Evolutionary conservation across 2,329 filamentous ascomycete genomes (phyloP), one percentile per base, ranked within the genome.

Genomic region (Rhynchosporium secalis): DNA sequence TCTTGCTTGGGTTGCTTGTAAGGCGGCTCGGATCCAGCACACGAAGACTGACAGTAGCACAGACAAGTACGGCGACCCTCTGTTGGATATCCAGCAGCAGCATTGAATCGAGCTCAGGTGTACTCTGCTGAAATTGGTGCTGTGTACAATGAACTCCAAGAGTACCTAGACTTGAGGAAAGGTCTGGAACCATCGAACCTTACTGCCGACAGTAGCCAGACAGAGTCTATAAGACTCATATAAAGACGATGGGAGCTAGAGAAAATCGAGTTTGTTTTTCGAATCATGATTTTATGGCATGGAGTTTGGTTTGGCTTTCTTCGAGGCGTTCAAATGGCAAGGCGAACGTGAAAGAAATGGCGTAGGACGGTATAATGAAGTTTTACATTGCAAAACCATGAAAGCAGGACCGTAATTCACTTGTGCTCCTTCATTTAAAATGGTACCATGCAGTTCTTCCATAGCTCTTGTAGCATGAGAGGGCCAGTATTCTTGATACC

Each of bases 41-140:
- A 43, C 38, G 26, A n/a, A 76, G 76, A 10, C 78, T 79, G 52
- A 51, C 36, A 15, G 4, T 40, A 15, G n/a, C n/a, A 46, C 56
- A 61, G 59, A 56, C 38, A 43, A 41, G 26, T 61, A 56, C 43
- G 52, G 59, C 8, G 59, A 61, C 56, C 49, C 43, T 47, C 52
- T 61, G 13, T 49, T 40, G n/a, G 40, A 41, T 15, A 20, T 8
- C 10, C 33, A n/a, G 33, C 20, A 31, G 12, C 56, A 48, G 20
- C 56, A 48, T 28, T 43, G 31, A 48, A 38, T 58, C 4, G 29
- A 31, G 29, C 6, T 31, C 31, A n/a, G 8, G 2, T 15, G 47
- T 36, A 48, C n/a, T 3, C 10, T 58, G 12, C 20, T 20, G n/a
- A 28, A 43, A 20, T 20, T 20, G 20, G 9, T 6, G 46, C 40